These are phyloP conservation scores for Ophiostoma perfectum DNA, from an alignment of 2,329 filamentous ascomycete species.

Conservation along the genomic window DNA sequence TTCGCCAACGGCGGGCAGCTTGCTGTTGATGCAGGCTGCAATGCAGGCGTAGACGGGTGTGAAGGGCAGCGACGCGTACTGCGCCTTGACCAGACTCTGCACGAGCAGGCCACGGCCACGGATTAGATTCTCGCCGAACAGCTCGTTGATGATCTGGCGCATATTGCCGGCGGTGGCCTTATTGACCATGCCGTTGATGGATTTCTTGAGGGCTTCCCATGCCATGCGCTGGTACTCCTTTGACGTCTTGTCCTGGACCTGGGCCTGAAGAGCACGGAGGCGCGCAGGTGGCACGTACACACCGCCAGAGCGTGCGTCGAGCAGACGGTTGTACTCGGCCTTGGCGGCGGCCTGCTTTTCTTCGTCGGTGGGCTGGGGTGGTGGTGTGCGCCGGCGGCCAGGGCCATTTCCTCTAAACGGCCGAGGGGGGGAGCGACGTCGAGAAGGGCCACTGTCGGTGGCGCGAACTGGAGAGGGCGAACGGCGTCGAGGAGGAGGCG, in stretches of 20 bases:
- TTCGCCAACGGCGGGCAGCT: constrained; percentile 90
- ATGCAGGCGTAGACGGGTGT: constrained; percentile 95
- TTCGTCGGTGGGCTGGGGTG: constrained; percentile 57
- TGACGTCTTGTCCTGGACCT: constrained; percentile 92
- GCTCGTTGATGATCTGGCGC: constrained; percentile 91
- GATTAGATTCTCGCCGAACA: constrained; percentile 91
- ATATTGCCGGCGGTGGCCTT: constrained; percentile 98
- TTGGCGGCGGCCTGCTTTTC: constrained; percentile 84
- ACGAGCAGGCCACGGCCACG: constrained; percentile 90
- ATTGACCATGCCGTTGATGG: constrained; percentile 97
- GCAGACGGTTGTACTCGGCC: constrained; percentile 86
- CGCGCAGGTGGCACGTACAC: constrained; percentile 94
- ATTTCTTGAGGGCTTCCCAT: constrained; percentile 98
- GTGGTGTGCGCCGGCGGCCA: constrained; percentile 29
- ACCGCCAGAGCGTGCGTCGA: constrained; percentile 89
- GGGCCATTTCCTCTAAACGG: neutral
- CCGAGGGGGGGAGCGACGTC: constrained; percentile 16
- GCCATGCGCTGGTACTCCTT: constrained; percentile 99
- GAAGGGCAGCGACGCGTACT: constrained; percentile 90
- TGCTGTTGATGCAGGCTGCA: constrained; percentile 95
- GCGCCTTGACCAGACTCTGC: constrained; percentile 95
- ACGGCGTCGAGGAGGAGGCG: constrained; percentile 2
- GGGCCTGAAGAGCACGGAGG: constrained; percentile 84
- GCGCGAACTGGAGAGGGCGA: constrained; percentile 5
- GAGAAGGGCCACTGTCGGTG: constrained; percentile 10